Percentiles rank a stretch among this genome's conserved stretches.
Conservation (phyloP, 129 eudicot species). For the Gnaphalium uliginosum region DNA sequence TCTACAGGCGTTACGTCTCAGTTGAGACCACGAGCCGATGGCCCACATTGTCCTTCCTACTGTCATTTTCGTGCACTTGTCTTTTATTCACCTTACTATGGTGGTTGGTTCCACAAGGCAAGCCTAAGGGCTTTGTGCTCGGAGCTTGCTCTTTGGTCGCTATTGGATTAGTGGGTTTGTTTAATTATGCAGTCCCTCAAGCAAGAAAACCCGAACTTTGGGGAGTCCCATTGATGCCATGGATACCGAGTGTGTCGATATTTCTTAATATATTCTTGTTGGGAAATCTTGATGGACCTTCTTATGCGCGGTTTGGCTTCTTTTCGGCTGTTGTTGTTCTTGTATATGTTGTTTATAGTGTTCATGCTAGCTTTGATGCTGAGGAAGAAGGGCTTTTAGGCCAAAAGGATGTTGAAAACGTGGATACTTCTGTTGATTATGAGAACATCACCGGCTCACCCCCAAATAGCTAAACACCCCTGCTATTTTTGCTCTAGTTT, state of each 20-base stretch:
- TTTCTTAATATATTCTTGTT: conserved; percentile 81
- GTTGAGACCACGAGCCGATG: conserved; percentile 65
- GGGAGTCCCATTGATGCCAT: conserved; percentile 99
- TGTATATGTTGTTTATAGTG: conserved; percentile 80
- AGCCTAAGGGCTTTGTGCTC: conserved; percentile 67
- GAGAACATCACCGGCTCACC: conserved; percentile 14
- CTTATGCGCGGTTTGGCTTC: conserved; percentile 79
- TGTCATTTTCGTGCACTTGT: conserved; percentile 63
- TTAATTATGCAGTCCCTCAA: conserved; percentile 76
- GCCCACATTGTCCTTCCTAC: conserved; percentile 86
- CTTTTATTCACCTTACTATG: conserved; percentile 70
- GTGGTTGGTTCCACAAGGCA: conserved; percentile 71
- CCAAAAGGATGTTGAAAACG: conserved; percentile 41
- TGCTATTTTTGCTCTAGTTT: conserved; percentile 1
- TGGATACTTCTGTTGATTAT: conserved; percentile 35
- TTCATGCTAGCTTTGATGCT: conserved; percentile 97
- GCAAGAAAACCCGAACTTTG: conserved; percentile 80
- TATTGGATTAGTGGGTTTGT: conserved; percentile 53
- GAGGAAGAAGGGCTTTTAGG: conserved; percentile 58
- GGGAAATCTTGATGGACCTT: conserved; percentile 75
- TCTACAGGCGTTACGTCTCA: conserved; percentile 77
- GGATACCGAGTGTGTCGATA: conserved; percentile 81
- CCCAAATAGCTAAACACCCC: conserved; percentile 40
- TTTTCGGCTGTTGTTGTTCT: conserved; percentile 65
- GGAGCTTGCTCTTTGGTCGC: conserved; percentile 61